These are phyloP conservation scores for Pythium graminicola DNA, from an alignment of 352 stramenopile genomes.

Conservation along the genomic window DNA sequence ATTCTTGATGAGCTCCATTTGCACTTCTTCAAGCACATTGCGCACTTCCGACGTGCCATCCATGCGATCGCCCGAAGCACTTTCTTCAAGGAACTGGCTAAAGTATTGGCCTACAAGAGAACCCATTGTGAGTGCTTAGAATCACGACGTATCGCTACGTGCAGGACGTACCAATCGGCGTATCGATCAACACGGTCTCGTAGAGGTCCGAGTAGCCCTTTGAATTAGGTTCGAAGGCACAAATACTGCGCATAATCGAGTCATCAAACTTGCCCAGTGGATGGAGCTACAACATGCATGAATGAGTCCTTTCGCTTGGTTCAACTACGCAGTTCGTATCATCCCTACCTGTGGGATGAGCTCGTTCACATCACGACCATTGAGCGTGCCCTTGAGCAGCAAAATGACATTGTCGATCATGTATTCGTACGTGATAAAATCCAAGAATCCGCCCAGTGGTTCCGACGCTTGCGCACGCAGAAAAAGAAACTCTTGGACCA, in stretches of 20 bases:
- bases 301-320: too few relatives aligned
- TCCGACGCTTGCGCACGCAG: constrained; percentile 94
- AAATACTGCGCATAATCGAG: constrained; percentile 98
- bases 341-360: constrained; percentile 94
- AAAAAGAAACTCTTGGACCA: constrained; percentile 96
- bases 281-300: constrained; percentile 88
- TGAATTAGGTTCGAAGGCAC: constrained; percentile 95
- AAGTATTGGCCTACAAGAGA: constrained; percentile 91
- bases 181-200: constrained; percentile 99
- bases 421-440: constrained; percentile 99
- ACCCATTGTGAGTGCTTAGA: neutral
- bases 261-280: constrained; percentile 99
- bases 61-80: constrained; percentile 73
- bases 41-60: constrained; percentile 86
- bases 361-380: constrained; percentile 95
- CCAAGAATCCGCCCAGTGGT: constrained; percentile 95
- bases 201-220: constrained; percentile 99
- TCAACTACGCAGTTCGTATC: too few relatives aligned
- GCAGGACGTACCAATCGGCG: constrained; percentile 82
- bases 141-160: too few relatives aligned
- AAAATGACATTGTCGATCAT: constrained; percentile 99
- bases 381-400: constrained; percentile 97
- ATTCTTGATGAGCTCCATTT: constrained; percentile 99
- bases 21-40: constrained; percentile 97
- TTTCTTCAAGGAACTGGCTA: constrained; percentile 95